Evolutionary conservation across 371 early-diverging fungal genomes (phyloP).

Genomic region (Lichtheimia hyalospora): DNA sequence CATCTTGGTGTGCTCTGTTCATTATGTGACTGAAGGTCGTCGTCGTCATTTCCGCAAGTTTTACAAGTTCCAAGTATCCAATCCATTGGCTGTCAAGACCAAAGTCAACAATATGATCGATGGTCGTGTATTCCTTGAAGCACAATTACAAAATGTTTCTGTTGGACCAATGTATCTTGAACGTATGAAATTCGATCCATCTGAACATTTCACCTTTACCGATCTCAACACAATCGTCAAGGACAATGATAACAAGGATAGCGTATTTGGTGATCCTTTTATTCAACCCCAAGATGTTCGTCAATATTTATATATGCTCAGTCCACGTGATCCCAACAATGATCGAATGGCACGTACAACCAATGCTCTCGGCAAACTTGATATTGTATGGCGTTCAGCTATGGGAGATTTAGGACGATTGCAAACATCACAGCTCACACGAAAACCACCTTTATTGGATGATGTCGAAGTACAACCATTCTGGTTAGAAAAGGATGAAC

Average conservation of each 20-base stretch:
- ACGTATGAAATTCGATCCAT: constrained; percentile 83
- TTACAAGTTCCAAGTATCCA: constrained; percentile 94
- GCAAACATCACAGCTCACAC: constrained; percentile 91
- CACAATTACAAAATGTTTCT: constrained; percentile 90
- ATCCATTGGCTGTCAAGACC: constrained; percentile 95
- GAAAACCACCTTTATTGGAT: constrained; percentile 78
- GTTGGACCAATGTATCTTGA: constrained; percentile 83
- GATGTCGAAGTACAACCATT: constrained; percentile 74
- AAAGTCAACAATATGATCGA: constrained; percentile 81
- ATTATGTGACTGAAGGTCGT: constrained; percentile 70
- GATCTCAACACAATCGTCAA: constrained; percentile 63
- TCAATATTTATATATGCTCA: constrained; percentile 88
- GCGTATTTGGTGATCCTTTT: constrained; percentile 62
- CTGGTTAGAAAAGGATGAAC: constrained; percentile 26
- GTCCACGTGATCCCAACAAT: constrained; percentile 57
- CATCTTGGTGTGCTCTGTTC: constrained; percentile 85
- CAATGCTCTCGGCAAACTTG: constrained; percentile 88
- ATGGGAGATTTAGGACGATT: constrained; percentile 87
- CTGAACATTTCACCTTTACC: constrained; percentile 64
- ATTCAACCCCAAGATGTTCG: constrained; percentile 81
- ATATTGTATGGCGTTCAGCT: constrained; percentile 89
- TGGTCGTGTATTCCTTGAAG: constrained; percentile 85
- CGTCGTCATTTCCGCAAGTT: constrained; percentile 82
- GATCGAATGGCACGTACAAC: constrained; percentile 70
- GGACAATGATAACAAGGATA: neutral